Evolutionary conservation across 75 land plant species (phyloP).

Genomic region (Picea glauca): DNA sequence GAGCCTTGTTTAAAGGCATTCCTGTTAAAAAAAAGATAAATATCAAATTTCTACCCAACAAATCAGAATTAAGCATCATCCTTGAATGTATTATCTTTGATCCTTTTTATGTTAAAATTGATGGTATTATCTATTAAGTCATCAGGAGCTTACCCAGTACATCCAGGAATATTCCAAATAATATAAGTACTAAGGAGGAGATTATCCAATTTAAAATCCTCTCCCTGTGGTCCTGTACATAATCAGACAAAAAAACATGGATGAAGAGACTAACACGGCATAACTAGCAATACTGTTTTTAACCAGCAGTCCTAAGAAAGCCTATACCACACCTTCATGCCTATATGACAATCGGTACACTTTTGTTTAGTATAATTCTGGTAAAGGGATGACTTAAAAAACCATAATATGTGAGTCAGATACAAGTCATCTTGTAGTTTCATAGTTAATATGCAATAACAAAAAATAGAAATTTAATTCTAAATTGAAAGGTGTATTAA

Average conservation of each 20-base stretch:
- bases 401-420: not conserved
- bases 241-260: not conserved
- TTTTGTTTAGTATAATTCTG: not conserved
- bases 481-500: too few relatives aligned
- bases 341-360: not conserved
- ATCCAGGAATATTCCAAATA: constrained; percentile 37
- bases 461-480: too few relatives aligned
- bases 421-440: not conserved
- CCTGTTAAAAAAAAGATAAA: constrained; percentile 30
- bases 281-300: not conserved
- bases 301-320: too few relatives aligned
- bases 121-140: not conserved
- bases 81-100: not conserved
- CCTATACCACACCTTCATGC: too few relatives aligned
- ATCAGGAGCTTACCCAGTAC: constrained; percentile 24
- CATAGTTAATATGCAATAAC: not conserved
- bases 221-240: constrained; percentile 37
- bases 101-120: not conserved
- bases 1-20: constrained; percentile 74
- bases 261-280: not conserved
- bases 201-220: constrained; percentile 41
- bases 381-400: not conserved
- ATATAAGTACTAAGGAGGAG: constrained; percentile 34
- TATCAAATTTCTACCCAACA: not conserved
- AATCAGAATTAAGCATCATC: not conserved